phyloP scores from a whole-genome alignment of 495 filamentous ascomycete species.

The Melanomma pulvis-pyrius region DNA sequence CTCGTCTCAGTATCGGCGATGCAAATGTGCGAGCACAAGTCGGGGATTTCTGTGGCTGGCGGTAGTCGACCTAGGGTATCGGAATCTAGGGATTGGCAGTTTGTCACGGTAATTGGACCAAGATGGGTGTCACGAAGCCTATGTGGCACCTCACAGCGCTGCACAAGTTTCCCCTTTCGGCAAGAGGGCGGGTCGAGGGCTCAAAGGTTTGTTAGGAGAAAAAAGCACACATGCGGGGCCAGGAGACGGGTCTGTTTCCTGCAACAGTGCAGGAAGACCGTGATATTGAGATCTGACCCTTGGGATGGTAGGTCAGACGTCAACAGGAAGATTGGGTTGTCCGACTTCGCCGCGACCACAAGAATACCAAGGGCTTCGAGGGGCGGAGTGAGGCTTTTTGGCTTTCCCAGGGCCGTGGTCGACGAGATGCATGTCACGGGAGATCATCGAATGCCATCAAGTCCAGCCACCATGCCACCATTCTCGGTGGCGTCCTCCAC shows the following conservation, averaged over 20 bases:
- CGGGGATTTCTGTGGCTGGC: neutral
- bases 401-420: neutral
- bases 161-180: constrained; percentile 6
- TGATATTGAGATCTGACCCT: neutral
- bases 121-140: neutral
- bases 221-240: neutral
- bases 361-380: neutral
- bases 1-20: too few species aligned
- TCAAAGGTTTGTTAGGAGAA: neutral
- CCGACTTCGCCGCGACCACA: neutral
- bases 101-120: constrained; percentile 14
- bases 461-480: neutral
- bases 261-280: neutral
- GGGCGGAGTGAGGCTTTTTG: neutral
- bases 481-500: too few species aligned
- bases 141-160: constrained; percentile 5
- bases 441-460: neutral
- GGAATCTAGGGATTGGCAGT: neutral
- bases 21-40: neutral
- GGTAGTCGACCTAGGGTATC: neutral
- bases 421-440: neutral
- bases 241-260: neutral
- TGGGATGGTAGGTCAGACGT: too few species aligned
- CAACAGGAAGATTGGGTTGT: neutral
- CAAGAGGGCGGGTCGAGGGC: neutral